Evolutionary conservation across 305 asterid species (phyloP).

Genomic region (Fraxinus greggii): DNA sequence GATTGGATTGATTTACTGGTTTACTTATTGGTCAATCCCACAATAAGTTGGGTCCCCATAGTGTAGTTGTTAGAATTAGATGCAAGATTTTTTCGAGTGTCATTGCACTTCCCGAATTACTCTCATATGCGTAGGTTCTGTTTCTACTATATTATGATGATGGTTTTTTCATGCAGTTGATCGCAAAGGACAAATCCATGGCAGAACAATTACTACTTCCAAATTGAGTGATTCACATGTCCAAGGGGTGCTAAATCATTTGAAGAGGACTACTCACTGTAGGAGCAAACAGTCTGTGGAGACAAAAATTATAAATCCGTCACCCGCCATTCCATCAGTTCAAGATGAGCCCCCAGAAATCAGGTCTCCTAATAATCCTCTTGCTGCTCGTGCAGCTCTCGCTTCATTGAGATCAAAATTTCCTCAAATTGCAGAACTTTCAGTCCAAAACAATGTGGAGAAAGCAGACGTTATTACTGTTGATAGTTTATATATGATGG

Average conservation of each 20-base stretch:
- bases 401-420: slow-evolving; percentile 51
- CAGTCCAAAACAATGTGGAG: slow-evolving; percentile 17
- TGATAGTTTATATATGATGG: slow-evolving; percentile 16
- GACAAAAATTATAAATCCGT: slow-evolving; percentile 23
- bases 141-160: background rate
- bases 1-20: background rate
- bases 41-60: background rate
- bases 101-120: background rate
- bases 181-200: background rate
- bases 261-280: slow-evolving; percentile 21
- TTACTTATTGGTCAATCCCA: background rate
- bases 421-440: slow-evolving; percentile 28
- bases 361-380: slow-evolving; percentile 48
- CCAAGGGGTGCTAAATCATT: slow-evolving; percentile 10
- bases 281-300: slow-evolving; percentile 16
- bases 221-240: background rate
- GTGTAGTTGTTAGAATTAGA: background rate
- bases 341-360: slow-evolving; percentile 28
- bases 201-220: background rate
- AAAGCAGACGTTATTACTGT: slow-evolving; percentile 19
- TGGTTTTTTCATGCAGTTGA: slow-evolving; percentile 19
- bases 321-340: slow-evolving; percentile 20
- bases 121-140: background rate
- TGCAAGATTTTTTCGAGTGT: background rate
- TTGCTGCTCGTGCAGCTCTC: slow-evolving; percentile 71